Conservation (phyloP, 2,329 filamentous ascomycete species). For the Sarocladiaceae sp. region DNA sequence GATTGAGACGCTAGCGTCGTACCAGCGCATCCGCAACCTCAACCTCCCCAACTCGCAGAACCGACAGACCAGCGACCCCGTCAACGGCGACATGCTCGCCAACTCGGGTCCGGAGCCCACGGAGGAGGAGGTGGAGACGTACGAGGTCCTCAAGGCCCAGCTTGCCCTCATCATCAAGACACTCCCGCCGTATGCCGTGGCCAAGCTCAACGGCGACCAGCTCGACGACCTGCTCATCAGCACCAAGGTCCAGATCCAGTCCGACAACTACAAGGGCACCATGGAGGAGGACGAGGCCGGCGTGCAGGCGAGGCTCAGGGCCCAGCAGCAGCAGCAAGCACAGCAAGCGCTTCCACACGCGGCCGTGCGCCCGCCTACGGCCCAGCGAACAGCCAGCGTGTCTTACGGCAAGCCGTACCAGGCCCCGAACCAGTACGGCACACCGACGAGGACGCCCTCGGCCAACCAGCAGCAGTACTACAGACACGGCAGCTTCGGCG, state of each 20-base stretch:
- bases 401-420: constrained; percentile 42
- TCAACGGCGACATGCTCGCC: constrained; percentile 63
- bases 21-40: constrained; percentile 74
- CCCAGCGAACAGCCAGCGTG: constrained; percentile 32
- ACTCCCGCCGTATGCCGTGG: constrained; percentile 79
- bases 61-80: constrained; percentile 56
- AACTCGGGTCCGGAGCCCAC: constrained; percentile 65
- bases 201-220: constrained; percentile 81
- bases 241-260: constrained; percentile 69
- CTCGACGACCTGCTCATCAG: constrained; percentile 80
- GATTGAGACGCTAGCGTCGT: constrained; percentile 71
- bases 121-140: constrained; percentile 56
- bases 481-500: constrained; percentile 21
- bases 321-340: constrained; percentile 29
- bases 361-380: constrained; percentile 27
- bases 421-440: constrained; percentile 40
- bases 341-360: constrained; percentile 20
- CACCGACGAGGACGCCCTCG: constrained; percentile 40
- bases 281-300: constrained; percentile 79
- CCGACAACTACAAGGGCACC: constrained; percentile 69
- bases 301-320: constrained; percentile 44
- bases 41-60: constrained; percentile 61
- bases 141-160: constrained; percentile 72
- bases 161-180: constrained; percentile 68
- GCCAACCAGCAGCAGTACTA: constrained; percentile 40